These are phyloP conservation scores for Candida insectorum DNA, from an alignment of 805 yeast genomes.

Conservation along the genomic window DNA sequence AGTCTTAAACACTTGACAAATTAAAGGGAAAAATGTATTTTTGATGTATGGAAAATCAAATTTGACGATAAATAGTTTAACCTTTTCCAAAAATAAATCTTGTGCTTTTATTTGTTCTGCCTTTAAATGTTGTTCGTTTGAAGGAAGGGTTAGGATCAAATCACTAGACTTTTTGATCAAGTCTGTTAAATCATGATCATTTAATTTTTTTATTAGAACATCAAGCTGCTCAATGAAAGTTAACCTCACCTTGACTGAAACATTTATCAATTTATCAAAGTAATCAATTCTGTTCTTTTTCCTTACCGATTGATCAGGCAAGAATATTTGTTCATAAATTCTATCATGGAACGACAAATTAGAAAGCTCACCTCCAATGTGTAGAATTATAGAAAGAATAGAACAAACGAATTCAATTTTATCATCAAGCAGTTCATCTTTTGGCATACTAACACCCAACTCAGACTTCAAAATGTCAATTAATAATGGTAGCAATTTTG, in stretches of 20 bases:
- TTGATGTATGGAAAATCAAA: conserved; percentile 71
- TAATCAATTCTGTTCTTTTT: conserved; percentile 15
- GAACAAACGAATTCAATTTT: conserved; percentile 36
- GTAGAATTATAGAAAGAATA: conserved; percentile 54
- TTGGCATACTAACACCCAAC: conserved; percentile 18
- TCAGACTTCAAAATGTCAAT: conserved; percentile 48
- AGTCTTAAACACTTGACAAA: conserved; percentile 71
- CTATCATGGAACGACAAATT: conserved; percentile 74
- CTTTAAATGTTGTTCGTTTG: conserved; percentile 25
- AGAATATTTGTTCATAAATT: conserved; percentile 47
- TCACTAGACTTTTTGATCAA: conserved; percentile 44
- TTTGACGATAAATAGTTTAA: conserved; percentile 39
- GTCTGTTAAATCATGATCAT: conserved; percentile 49
- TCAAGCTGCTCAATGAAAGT: conserved; percentile 43
- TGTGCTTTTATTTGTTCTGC: conserved; percentile 42
- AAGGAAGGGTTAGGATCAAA: conserved; percentile 25
- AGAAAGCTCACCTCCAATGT: conserved; percentile 65
- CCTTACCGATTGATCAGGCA: conserved; percentile 19
- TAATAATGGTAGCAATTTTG: conserved; percentile 73
- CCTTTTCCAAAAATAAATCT: conserved; percentile 47
- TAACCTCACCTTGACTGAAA: conserved; percentile 31
- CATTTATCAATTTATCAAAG: conserved; percentile 24
- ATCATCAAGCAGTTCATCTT: conserved; percentile 17
- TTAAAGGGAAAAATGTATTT: conserved; percentile 68
- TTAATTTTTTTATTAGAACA: conserved; percentile 47